Evolutionary conservation across 106 monocot species (phyloP).

Genomic region (Platanthera zijinensis): DNA sequence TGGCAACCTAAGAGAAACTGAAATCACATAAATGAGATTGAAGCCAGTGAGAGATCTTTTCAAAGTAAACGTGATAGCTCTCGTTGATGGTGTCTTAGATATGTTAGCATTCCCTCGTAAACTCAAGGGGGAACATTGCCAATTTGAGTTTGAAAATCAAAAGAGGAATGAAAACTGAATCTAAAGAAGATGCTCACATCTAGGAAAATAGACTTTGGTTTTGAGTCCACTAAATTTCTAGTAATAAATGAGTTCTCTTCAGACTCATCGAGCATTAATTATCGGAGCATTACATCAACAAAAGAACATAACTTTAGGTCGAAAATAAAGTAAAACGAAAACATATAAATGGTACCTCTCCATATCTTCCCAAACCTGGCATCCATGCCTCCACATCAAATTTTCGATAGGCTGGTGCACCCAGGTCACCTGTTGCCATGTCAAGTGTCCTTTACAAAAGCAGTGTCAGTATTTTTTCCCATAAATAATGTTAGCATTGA

Average conservation of each 20-base stretch:
- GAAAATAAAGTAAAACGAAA: not conserved
- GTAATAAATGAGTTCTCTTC: not conserved
- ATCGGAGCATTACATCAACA: not conserved
- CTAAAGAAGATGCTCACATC: not conserved
- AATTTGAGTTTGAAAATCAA: too few relatives aligned
- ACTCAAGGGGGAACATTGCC: too few relatives aligned
- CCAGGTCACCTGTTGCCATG: constrained; percentile 92
- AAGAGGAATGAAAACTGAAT: not conserved
- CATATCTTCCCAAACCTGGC: constrained; percentile 89
- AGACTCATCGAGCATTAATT: not conserved
- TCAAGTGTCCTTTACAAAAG: constrained; percentile 67
- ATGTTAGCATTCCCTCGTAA: too few relatives aligned
- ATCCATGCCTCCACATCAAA: constrained; percentile 99
- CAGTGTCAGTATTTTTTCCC: not conserved
- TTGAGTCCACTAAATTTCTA: not conserved
- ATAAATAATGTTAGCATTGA: too few relatives aligned
- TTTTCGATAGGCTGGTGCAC: constrained; percentile 93
- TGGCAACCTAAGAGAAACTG: too few relatives aligned
- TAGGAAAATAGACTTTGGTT: not conserved
- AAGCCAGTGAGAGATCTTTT: too few relatives aligned
- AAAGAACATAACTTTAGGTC: too few relatives aligned
- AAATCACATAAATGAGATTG: too few relatives aligned
- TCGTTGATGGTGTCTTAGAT: too few relatives aligned
- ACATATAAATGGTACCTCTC: constrained; percentile 49
- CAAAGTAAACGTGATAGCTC: too few relatives aligned